A percentile compares a stretch with the other conserved stretches of the same genome.
These are phyloP conservation scores for Streptanthus diversifolius DNA, from an alignment of 345 rosid species.

Conservation along the genomic window DNA sequence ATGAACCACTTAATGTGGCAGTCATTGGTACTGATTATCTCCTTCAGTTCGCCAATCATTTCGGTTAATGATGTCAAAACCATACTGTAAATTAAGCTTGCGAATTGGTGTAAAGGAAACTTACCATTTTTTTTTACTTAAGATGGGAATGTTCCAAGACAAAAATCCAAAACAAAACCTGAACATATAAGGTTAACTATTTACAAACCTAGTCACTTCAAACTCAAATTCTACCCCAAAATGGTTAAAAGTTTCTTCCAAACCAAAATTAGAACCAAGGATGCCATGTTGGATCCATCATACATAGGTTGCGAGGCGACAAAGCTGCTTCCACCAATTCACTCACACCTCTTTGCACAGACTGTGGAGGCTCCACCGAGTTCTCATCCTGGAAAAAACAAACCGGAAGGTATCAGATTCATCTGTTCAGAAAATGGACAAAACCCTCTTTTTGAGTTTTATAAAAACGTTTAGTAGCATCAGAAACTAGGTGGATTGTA, in stretches of 20 bases:
- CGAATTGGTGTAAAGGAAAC: not conserved
- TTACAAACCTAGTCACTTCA: conserved; percentile 27
- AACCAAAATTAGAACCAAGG: conserved; percentile 78
- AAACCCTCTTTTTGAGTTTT: not conserved
- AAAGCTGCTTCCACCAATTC: conserved; percentile 90
- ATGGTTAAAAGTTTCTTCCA: not conserved
- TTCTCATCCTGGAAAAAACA: conserved; percentile 60
- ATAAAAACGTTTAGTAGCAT: not conserved
- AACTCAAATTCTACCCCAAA: conserved; percentile 17
- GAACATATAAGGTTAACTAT: not conserved
- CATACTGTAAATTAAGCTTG: not conserved
- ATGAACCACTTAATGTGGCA: not conserved
- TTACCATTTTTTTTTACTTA: not conserved
- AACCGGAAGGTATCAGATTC: not conserved
- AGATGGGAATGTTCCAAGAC: not conserved
- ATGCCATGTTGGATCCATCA: conserved; percentile 99
- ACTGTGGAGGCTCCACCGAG: conserved; percentile 75
- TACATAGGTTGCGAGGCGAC: conserved; percentile 81
- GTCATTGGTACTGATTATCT: not conserved
- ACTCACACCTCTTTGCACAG: conserved; percentile 80
- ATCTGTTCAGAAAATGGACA: not conserved
- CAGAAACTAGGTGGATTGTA: conserved; percentile 25
- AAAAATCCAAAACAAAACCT: not conserved
- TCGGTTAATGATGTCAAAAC: not conserved
- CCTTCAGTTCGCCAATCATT: not conserved